Conservation (phyloP, 179 eudicot genomes). For the Nepenthes alata region DNA sequence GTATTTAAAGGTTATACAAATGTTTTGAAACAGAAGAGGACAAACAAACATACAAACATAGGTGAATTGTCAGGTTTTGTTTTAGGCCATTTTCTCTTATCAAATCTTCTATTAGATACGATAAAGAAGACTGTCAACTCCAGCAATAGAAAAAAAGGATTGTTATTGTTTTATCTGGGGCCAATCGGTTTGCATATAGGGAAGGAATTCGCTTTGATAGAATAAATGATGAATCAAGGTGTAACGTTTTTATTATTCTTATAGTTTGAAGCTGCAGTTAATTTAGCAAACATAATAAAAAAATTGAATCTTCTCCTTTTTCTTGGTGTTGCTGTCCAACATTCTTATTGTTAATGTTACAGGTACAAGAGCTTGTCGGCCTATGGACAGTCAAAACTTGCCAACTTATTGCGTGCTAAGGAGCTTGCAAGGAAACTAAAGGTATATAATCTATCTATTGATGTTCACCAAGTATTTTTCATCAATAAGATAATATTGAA, state of each 20-base stretch:
- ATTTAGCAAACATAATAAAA: no score
- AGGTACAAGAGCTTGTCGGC: slow-evolving; percentile 47
- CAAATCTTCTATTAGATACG: slow-evolving; percentile 55
- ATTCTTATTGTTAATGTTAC: slow-evolving; percentile 13
- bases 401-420: slow-evolving; percentile 62
- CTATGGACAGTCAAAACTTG: slow-evolving; percentile 85
- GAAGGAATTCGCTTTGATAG: slow-evolving; percentile 71
- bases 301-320: no score
- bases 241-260: no score
- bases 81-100: slow-evolving; percentile 77
- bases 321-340: neutral
- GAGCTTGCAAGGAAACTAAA: slow-evolving; percentile 57
- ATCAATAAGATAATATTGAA: no score
- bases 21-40: no score
- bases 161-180: slow-evolving; percentile 69
- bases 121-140: slow-evolving; percentile 53
- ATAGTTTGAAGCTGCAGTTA: neutral
- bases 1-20: no score
- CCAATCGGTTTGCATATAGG: slow-evolving; percentile 39
- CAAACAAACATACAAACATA: no score
- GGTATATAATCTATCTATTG: slow-evolving; percentile 21
- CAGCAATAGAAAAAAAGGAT: slow-evolving; percentile 60
- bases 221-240: slow-evolving; percentile 53
- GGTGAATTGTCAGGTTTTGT: no score
- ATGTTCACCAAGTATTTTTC: neutral